phyloP scores from a whole-genome alignment of 345 rosid genomes.

The Rhodamnia argentea region DNA sequence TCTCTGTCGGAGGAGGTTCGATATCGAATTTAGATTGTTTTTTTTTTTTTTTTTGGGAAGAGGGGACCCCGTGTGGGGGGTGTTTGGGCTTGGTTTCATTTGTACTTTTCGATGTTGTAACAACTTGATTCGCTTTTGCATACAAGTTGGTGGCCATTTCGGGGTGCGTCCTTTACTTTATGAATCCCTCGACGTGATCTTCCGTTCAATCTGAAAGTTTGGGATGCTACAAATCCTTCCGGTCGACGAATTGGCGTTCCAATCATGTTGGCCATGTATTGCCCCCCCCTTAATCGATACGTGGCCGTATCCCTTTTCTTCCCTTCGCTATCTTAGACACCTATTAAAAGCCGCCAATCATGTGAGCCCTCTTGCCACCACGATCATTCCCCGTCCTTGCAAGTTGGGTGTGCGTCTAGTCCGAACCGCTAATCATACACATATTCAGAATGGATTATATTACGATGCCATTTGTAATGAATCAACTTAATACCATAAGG shows the following conservation, averaged over 20 bases:
- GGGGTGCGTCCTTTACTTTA: not conserved
- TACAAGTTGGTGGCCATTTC: not conserved
- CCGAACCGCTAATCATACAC: not conserved
- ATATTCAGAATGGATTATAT: not conserved
- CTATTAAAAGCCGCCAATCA: not conserved
- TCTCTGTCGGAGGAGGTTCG: not conserved
- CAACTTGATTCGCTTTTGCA: not conserved
- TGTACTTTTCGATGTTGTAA: not conserved
- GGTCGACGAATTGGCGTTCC: not conserved
- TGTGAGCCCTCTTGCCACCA: not conserved
- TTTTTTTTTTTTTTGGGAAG: not conserved
- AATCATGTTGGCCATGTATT: not conserved
- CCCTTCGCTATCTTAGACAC: not conserved
- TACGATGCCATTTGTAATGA: not conserved
- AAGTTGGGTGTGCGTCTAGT: not conserved
- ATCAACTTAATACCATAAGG: not conserved
- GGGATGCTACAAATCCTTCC: not conserved
- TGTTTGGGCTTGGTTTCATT: too few species aligned
- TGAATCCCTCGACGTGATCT: not conserved
- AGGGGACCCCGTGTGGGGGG: too few species aligned
- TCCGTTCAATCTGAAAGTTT: not conserved
- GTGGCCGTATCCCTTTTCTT: not conserved
- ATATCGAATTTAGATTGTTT: not conserved
- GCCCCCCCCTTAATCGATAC: not conserved
- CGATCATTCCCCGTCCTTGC: not conserved